Evolutionary conservation across 2,329 filamentous ascomycete species (phyloP), one percentile per base, ranked within the genome.

Genomic region (Pseudogymnoascus destructans): DNA sequence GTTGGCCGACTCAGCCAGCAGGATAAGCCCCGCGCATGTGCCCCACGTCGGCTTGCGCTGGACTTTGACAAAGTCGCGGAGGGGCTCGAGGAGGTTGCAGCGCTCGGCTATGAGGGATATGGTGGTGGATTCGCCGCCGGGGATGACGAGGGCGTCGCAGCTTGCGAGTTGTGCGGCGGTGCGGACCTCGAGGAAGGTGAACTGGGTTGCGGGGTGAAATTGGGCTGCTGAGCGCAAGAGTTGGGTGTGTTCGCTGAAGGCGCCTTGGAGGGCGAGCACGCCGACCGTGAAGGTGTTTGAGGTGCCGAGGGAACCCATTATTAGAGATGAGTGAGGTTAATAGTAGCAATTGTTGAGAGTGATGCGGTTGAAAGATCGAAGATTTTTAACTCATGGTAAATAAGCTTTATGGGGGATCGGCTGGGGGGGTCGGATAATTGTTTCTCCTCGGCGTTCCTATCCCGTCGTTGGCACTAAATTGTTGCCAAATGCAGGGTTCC

Each of bases 121-220:
- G 3, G 92, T 86, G 1, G 93, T 97, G 73, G 89, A 95, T 72
- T 98, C 93, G 61, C 93, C 93, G 57, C 93, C 93, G 2, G 93
- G 93, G 52, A 98, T 82, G 68, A 98, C 82, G 42, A 98, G 79
- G 23, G 83, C 92, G 71, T 92, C 82, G 73, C 91, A 97, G 64
- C 70, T 71, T 3, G 78, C 74, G 30, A 98, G 78, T 66, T 95
- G 79, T 5, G 76, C 73, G 2, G 81, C 74, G 5, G 85, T 96
- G 60, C 92, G 85, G 52, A 97, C 89, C 71, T 95, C 85, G 63
- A 57, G 36, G 61, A 19, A 23, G 19, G 10, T 60, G 58, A 62
- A 19, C 35, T 49, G 15, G 59, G 46, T 55, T 59, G 57, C 10
- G 58, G 55, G 30, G 61, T 49, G 23, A 23, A 27, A 55, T 19